These are phyloP conservation scores for Codiaeum variegatum DNA, from an alignment of 441 rosid genomes.

Conservation along the genomic window DNA sequence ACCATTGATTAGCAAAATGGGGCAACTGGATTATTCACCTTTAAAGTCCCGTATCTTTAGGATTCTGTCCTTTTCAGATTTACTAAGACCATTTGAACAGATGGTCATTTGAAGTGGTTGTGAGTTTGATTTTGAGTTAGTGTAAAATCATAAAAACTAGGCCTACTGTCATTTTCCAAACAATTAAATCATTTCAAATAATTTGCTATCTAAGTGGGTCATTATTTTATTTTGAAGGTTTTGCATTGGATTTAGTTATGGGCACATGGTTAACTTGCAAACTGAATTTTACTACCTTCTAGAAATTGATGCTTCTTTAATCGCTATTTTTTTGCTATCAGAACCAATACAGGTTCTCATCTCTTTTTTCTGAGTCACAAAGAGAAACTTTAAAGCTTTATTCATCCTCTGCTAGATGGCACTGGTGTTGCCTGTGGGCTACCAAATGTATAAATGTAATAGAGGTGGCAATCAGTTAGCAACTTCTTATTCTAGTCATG, in stretches of 20 bases:
- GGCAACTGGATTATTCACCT: not conserved
- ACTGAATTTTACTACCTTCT: not conserved
- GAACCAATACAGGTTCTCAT: not conserved
- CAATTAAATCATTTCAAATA: no score
- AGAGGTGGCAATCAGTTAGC: not conserved
- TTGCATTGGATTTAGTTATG: not conserved
- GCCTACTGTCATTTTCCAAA: no score
- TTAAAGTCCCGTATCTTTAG: not conserved
- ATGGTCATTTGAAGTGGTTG: no score
- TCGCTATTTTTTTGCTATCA: not conserved
- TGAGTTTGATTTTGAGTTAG: no score
- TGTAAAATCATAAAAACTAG: no score
- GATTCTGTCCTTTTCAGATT: not conserved
- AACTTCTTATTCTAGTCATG: not conserved
- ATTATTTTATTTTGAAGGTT: not conserved
- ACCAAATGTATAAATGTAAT: not conserved
- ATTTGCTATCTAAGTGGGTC: no score
- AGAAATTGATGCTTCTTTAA: not conserved
- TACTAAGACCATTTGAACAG: not conserved
- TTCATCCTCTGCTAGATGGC: not conserved
- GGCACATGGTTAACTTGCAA: not conserved
- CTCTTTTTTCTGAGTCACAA: not conserved
- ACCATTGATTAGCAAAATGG: constrained; percentile 4
- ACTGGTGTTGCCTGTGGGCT: not conserved
- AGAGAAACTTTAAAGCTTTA: not conserved